Evolutionary conservation across 495 filamentous ascomycete genomes (phyloP).

Genomic region (Penicillium malachiteum): DNA sequence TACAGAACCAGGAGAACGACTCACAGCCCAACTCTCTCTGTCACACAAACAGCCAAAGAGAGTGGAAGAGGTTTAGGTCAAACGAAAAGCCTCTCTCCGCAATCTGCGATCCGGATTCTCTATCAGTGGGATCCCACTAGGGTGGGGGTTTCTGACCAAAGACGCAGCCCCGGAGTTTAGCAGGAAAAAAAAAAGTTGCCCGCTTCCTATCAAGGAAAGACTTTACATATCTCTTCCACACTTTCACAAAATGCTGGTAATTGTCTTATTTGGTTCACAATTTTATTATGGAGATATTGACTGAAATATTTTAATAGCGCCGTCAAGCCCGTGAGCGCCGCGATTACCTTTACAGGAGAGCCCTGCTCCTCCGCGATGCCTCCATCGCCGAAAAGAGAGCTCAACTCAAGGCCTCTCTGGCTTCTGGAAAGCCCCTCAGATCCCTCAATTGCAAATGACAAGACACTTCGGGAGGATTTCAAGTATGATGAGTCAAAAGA

Average conservation of each 20-base stretch:
- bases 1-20: background rate
- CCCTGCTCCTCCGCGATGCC: conserved; percentile 80
- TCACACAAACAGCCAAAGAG: conserved; percentile 21
- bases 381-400: conserved; percentile 89
- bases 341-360: conserved; percentile 90
- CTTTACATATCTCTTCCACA: conserved; percentile 8
- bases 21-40: conserved; percentile 24
- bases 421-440: conserved; percentile 83
- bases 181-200: conserved; percentile 45
- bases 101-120: conserved; percentile 30
- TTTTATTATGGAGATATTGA: background rate
- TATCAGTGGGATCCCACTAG: conserved; percentile 39
- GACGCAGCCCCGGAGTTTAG: conserved; percentile 35
- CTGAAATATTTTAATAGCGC: conserved; percentile 39
- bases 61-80: conserved; percentile 20
- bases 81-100: conserved; percentile 31
- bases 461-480: conserved; percentile 78
- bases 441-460: conserved; percentile 85
- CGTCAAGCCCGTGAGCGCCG: conserved; percentile 81
- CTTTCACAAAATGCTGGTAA: conserved; percentile 43
- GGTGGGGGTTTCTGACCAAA: conserved; percentile 29
- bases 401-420: conserved; percentile 80
- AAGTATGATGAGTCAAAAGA: conserved; percentile 84
- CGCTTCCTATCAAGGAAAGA: conserved; percentile 17
- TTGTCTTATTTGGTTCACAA: background rate